These are phyloP conservation scores for Boehmeria nivea DNA, from an alignment of 306 rosid species.

Conservation along the genomic window DNA sequence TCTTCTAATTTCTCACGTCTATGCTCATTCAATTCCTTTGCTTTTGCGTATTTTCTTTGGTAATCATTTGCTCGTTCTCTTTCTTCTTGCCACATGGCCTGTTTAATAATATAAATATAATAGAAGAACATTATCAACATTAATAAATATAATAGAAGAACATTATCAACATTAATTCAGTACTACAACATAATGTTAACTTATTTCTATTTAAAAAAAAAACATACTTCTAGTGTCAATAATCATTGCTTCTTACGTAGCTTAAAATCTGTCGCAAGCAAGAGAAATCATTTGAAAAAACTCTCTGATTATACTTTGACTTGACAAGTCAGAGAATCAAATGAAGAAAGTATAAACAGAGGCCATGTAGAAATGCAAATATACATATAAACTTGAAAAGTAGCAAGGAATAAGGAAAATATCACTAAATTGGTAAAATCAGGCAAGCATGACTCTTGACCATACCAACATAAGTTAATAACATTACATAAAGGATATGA, in stretches of 20 bases:
- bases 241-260: too few relatives aligned
- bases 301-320: too few relatives aligned
- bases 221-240: background rate
- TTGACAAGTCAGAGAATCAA: too few relatives aligned
- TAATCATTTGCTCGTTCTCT: slow-evolving; percentile 60
- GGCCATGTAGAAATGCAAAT: too few relatives aligned
- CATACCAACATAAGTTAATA: too few relatives aligned
- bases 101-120: too few relatives aligned
- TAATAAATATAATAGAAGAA: too few relatives aligned
- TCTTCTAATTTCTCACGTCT: slow-evolving; percentile 57
- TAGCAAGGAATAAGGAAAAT: background rate
- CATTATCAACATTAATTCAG: background rate
- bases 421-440: background rate
- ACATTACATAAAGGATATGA: too few relatives aligned
- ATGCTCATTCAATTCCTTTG: slow-evolving; percentile 50
- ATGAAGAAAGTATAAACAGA: too few relatives aligned
- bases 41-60: slow-evolving; percentile 62
- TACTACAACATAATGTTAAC: background rate
- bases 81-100: slow-evolving; percentile 63
- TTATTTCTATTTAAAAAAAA: background rate
- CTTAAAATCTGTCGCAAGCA: too few relatives aligned
- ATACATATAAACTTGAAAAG: background rate
- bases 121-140: background rate
- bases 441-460: too few relatives aligned
- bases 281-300: too few relatives aligned